Conservation (phyloP, 768 basidiomycete genomes). For the Hydnum rufescens region DNA sequence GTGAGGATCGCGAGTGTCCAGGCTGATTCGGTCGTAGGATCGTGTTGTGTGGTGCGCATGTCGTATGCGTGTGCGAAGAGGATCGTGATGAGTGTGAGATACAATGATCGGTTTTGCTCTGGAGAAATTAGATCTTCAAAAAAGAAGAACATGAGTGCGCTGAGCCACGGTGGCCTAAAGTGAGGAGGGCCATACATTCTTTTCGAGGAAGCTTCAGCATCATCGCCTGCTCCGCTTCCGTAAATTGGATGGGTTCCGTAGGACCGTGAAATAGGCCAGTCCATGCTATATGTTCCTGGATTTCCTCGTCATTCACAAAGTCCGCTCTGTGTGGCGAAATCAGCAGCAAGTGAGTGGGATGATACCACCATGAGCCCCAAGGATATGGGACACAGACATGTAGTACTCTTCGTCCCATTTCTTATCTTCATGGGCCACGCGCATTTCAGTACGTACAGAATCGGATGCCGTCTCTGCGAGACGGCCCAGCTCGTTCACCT, state of each 20-base stretch:
- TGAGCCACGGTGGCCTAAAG: neutral
- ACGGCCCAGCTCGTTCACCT: constrained; percentile 57
- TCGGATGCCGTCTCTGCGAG: constrained; percentile 38
- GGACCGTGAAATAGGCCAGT: constrained; percentile 28
- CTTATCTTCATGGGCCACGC: constrained; percentile 42
- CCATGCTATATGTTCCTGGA: constrained; percentile 52
- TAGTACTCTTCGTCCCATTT: constrained; percentile 79
- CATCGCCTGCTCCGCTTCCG: constrained; percentile 47
- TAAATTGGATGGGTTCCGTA: constrained; percentile 29
- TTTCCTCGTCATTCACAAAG: constrained; percentile 55
- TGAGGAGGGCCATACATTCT: constrained; percentile 25
- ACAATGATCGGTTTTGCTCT: constrained; percentile 37
- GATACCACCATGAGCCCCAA: neutral
- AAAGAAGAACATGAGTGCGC: neutral
- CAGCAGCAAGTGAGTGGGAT: constrained; percentile 5
- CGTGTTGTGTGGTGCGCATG: constrained; percentile 50
- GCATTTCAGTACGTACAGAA: constrained; percentile 31
- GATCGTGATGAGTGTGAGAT: constrained; percentile 47
- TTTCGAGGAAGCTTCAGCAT: constrained; percentile 38
- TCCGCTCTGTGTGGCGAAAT: constrained; percentile 40
- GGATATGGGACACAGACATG: constrained; percentile 30
- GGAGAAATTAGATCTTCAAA: constrained; percentile 49
- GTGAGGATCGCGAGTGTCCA: constrained; percentile 64
- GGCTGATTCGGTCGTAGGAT: constrained; percentile 73
- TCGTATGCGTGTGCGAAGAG: constrained; percentile 75